Conservation (phyloP, 306 rosid genomes). For the Cyclanthera cordifolia region DNA sequence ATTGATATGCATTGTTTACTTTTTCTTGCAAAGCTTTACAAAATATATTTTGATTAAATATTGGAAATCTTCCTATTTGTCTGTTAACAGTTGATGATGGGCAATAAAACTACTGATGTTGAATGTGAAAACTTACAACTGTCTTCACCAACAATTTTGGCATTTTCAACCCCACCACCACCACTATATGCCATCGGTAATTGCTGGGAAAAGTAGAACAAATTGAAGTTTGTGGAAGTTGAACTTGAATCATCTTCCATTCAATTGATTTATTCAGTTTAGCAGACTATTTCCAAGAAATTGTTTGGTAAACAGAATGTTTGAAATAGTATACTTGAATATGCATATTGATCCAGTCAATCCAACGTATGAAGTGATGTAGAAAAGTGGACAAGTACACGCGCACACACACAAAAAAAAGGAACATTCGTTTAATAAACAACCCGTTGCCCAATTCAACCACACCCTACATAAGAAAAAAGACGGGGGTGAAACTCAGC, state of each 20-base stretch:
- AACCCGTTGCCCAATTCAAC: slow-evolving; percentile 9
- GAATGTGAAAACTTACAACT: not conserved
- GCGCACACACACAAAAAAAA: not conserved
- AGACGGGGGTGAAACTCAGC: slow-evolving; percentile 7
- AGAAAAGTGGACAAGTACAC: slow-evolving; percentile 9
- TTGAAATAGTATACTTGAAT: not conserved
- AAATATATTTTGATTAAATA: slow-evolving; percentile 7
- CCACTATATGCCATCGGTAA: no score
- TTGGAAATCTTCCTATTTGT: slow-evolving; percentile 5
- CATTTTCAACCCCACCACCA: not conserved
- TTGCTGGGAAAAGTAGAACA: not conserved
- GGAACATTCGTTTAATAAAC: slow-evolving; percentile 13
- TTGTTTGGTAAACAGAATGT: not conserved
- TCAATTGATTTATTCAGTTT: slow-evolving; percentile 3
- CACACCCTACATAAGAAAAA: slow-evolving; percentile 10
- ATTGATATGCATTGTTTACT: not conserved
- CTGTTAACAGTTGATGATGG: not conserved
- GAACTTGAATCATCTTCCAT: slow-evolving; percentile 6
- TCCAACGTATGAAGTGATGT: slow-evolving; percentile 8
- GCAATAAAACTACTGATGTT: not conserved
- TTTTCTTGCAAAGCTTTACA: slow-evolving; percentile 4
- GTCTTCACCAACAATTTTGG: not conserved
- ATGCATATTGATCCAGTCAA: not conserved
- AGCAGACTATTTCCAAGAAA: not conserved
- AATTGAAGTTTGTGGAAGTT: not conserved